Conservation (phyloP, 345 rosid species). For the Durio zibethinus region DNA sequence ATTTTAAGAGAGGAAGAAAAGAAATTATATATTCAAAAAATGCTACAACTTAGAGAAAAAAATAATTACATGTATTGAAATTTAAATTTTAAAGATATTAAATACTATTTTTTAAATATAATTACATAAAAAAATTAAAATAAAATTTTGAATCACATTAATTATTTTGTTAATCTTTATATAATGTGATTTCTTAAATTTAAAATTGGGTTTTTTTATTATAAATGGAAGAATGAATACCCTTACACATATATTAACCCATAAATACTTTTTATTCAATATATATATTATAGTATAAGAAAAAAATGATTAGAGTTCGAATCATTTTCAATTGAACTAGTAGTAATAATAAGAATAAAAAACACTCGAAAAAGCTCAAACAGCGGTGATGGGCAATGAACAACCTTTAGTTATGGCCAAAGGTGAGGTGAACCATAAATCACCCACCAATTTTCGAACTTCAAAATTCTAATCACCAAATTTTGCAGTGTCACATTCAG, state of each 20-base stretch:
- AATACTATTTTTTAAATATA: no score
- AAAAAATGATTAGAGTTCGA: no score
- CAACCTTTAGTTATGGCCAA: slow-evolving; percentile 2
- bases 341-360: no score
- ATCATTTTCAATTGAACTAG: not conserved
- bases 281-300: not conserved
- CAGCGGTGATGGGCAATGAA: not conserved
- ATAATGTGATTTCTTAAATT: no score
- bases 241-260: not conserved
- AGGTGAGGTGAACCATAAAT: not conserved
- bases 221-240: not conserved
- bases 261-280: not conserved
- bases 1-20: no score
- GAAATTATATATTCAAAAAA: no score
- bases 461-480: not conserved
- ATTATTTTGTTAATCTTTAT: not conserved
- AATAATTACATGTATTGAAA: no score
- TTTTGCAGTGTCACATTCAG: not conserved
- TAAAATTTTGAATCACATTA: no score
- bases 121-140: no score
- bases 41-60: no score
- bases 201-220: not conserved
- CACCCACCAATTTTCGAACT: not conserved
- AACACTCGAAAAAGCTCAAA: not conserved
- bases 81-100: no score